Base-by-base conservation (phyloP, 2,329 filamentous ascomycete genomes). In the Exophiala alcalophila region DNA sequence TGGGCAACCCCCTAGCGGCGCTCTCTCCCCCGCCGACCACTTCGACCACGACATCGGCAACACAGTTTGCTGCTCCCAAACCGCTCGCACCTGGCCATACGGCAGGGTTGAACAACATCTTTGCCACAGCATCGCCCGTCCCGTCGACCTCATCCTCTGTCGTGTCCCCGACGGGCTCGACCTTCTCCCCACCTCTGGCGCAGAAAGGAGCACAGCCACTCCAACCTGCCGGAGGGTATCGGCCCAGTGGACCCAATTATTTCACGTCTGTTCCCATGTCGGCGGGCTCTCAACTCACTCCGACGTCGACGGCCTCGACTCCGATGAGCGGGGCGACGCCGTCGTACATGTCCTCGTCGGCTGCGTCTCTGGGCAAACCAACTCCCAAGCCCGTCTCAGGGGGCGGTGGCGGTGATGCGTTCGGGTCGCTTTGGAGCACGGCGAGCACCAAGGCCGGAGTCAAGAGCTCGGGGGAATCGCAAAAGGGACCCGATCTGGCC, bases 231-330 rank as follows among this genome's bases (percentile, higher is more conserved):
- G 77, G 78, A 33, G 46, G 39, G 33, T 94, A 82, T 68, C 56
- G 94, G 66, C 78, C 85, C 2, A 67, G 82, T 1, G 82, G 84
- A 15, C 92, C 92, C 38, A 98, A 98, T 69, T 98, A 98, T 72
- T 98, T 91, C 66, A 89, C 88, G 39, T 92, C 88, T 0, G 83
- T 97, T 15, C 34, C 54, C 47, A 27, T 56, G 28, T 35, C 43
- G 12, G 21, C 37, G 10, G 30, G 29, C 14, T 15, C 44, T 11
- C 46, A 50, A 23, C 42, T 44, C 52, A 4, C 52, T 56, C 5
- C 63, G 61, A 21, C 44, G 66, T 35, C 49, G 16, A 40, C 30
- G 6, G 69, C 33, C 23, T 34, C 51, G 3, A 42, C 49, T 36
- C 29, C 49, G 49, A 40, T 54, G 55, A 49, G 51, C 53, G 49